Evolutionary conservation across 257 asterid species (phyloP), one percentile per base, ranked within the genome.

Genomic region (Lantana camara): DNA sequence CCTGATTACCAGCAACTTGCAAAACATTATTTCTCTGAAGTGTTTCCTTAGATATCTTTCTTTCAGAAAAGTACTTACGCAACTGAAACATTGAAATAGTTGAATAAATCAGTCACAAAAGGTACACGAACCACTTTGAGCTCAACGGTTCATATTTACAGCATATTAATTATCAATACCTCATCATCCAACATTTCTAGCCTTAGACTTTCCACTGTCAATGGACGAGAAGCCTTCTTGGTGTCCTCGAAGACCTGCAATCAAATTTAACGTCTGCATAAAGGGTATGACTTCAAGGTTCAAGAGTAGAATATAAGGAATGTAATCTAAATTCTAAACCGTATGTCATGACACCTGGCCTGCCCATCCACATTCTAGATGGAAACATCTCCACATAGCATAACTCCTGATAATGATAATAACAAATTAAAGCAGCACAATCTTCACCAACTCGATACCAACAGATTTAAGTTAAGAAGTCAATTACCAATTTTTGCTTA

Each of bases 21-120:
- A 86, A 83, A 48, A 89, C 92, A 48, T 73, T 34, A 60, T 87
- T 90, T 70, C 89, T 83, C 72, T 73, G 61, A 67, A 90, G 74
- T 63, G 89, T 89, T 71, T 78, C 77, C 77, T 71, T 79, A 7
- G 97, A 80, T 71, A 89, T 87, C 91, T 53, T 87, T 67, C 97
- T 78, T 69, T 78, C 82, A 68, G 89, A 79, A 82, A 89, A 86
- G 79, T 82, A 89, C 11, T 69, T 75, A 59, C 78, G 75, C 77
- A 86, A 50, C 96, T 89, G 83, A 70, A 69, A 60, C 32, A 70
- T 16, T 27, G 21, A 13, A 63, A 23, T 10, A 67, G 24, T 41
- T 34, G 37, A 55, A 51, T 27, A 49, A 53, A 41, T n/a, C 13
- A 32, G 5, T 27, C 63, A 11, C 24, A 37, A 45, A 23, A 17